phyloP scores from a whole-genome alignment of 345 rosid species.

The Salix udensis region DNA sequence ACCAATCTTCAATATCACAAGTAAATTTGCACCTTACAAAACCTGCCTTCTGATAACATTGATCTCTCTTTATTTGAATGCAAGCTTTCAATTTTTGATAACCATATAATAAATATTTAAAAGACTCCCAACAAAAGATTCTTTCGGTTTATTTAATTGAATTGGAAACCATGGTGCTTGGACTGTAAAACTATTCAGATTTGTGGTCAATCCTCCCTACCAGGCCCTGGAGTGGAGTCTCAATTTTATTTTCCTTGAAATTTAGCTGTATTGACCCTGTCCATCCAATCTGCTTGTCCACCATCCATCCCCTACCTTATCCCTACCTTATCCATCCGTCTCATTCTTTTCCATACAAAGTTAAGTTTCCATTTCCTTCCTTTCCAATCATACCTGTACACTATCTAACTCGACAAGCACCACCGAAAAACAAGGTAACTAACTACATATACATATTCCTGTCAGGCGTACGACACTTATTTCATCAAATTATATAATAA shows the following conservation, averaged over 20 bases:
- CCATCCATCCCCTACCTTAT: not conserved
- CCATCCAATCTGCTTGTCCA: not conserved
- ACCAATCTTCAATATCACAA: too few relatives aligned
- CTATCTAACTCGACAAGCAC: not conserved
- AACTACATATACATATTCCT: not conserved
- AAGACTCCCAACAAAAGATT: too few relatives aligned
- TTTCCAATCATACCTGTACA: not conserved
- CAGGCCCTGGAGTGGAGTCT: not conserved
- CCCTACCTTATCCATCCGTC: constrained; percentile 8
- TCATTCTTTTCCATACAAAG: not conserved
- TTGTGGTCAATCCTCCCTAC: not conserved
- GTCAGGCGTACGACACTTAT: not conserved
- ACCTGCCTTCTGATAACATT: too few relatives aligned
- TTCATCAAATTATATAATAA: not conserved
- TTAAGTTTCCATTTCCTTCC: not conserved
- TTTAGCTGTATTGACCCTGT: not conserved
- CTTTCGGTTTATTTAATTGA: not conserved
- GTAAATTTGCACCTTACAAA: too few relatives aligned
- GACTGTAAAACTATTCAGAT: not conserved
- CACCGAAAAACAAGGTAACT: not conserved
- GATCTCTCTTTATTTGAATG: too few relatives aligned
- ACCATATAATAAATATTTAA: too few relatives aligned
- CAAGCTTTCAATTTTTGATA: too few relatives aligned
- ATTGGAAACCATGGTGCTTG: not conserved
- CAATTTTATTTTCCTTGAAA: not conserved